These are phyloP conservation scores for Tuber borchii DNA, from an alignment of 495 filamentous ascomycete species.

Conservation along the genomic window DNA sequence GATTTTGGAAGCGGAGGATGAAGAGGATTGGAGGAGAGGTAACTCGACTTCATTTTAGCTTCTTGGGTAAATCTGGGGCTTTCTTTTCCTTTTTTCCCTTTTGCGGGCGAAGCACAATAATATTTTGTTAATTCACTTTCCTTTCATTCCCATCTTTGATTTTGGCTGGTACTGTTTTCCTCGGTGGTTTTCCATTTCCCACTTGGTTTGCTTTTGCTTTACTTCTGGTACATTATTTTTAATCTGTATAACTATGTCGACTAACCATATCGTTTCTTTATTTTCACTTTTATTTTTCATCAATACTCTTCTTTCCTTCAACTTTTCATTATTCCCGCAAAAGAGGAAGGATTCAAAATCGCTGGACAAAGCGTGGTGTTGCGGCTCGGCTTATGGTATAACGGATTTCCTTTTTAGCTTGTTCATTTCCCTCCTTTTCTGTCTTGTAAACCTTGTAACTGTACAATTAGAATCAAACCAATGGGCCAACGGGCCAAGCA, in stretches of 20 bases:
- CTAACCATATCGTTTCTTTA: neutral
- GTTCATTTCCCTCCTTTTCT: neutral
- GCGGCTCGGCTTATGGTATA: conserved; percentile 2
- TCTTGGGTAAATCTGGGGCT: neutral
- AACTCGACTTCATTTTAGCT: neutral
- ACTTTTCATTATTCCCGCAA: neutral
- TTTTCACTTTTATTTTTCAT: neutral
- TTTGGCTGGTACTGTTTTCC: neutral
- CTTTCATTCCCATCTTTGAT: neutral
- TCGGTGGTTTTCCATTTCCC: neutral
- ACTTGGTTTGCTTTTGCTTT: neutral
- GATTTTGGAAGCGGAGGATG: conserved; percentile 34
- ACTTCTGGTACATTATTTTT: conserved; percentile 2
- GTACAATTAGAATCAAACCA: neutral
- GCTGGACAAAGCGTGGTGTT: conserved; percentile 5
- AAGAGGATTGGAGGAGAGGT: conserved; percentile 6
- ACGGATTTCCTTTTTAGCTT: neutral
- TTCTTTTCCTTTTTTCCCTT: neutral
- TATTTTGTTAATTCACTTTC: neutral
- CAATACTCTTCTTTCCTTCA: neutral
- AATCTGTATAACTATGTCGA: conserved; percentile 2
- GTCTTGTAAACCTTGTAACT: neutral
- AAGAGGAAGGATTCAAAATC: neutral
- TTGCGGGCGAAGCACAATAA: neutral
- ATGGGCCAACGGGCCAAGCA: neutral